phyloP scores from a whole-genome alignment of 2,329 filamentous ascomycete species.

The Venturia oleaginea region DNA sequence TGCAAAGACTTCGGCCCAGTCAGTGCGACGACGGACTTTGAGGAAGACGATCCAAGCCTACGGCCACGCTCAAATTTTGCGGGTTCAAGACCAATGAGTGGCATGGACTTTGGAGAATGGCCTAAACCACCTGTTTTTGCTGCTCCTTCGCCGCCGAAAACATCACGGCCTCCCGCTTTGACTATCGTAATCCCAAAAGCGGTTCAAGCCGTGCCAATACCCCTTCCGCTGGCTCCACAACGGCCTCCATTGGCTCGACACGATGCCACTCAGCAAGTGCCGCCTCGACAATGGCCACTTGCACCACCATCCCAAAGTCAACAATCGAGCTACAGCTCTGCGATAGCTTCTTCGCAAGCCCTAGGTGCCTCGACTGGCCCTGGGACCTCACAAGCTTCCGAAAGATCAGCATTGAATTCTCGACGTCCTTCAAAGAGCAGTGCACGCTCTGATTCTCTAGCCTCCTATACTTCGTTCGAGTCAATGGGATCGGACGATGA shows the following conservation, averaged over 20 bases:
- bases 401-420: not conserved
- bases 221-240: not conserved
- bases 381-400: not conserved
- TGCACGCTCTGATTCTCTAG: conserved; percentile 2
- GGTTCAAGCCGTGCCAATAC: not conserved
- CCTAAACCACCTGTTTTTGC: not conserved
- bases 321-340: conserved; percentile 3
- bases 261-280: not conserved
- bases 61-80: not conserved
- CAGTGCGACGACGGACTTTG: not conserved
- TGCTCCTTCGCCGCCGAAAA: not conserved
- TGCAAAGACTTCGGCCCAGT: not conserved
- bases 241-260: not conserved
- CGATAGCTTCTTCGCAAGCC: conserved; percentile 2
- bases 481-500: conserved; percentile 1
- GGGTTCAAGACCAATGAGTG: not conserved
- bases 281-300: not conserved
- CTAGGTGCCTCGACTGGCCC: not conserved
- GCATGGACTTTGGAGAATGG: not conserved
- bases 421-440: conserved; percentile 6
- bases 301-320: not conserved
- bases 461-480: conserved; percentile 12
- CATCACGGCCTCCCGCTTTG: not conserved
- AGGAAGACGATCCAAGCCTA: not conserved
- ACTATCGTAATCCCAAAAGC: not conserved